A percentile compares a stretch with the other conserved stretches of the same genome.
Evolutionary conservation across 2,329 filamentous ascomycete genomes (phyloP).

Genomic region (Furcasterigmium furcatum): DNA sequence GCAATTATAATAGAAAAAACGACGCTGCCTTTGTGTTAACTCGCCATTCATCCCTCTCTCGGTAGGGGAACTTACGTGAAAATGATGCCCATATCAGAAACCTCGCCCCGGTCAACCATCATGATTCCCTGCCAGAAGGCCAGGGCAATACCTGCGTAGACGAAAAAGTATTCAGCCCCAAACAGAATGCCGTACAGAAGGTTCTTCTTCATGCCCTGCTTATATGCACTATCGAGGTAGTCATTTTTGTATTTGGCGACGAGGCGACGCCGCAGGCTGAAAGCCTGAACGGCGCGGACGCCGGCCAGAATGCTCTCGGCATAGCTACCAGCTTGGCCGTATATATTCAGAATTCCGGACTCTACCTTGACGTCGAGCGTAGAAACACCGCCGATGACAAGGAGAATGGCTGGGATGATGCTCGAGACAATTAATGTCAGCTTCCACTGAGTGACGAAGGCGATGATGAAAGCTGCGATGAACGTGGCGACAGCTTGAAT

Average conservation of each 20-base stretch:
- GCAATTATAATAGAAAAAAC: constrained; percentile 19
- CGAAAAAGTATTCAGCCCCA: constrained; percentile 6
- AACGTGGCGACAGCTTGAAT: constrained; percentile 29
- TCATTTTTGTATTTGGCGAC: constrained; percentile 8
- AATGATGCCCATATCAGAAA: constrained; percentile 6
- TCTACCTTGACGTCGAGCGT: constrained; percentile 18
- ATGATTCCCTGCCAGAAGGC: constrained; percentile 25
- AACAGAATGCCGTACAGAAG: constrained; percentile 6
- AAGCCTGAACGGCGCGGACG: constrained; percentile 11
- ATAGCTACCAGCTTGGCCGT: constrained; percentile 18
- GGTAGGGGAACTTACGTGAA: constrained; percentile 9
- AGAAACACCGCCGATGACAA: constrained; percentile 14
- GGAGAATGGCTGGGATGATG: constrained; percentile 4
- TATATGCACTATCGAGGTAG: constrained; percentile 9
- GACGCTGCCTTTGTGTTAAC: constrained; percentile 12
- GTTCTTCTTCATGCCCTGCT: constrained; percentile 7
- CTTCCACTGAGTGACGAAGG: constrained; percentile 33
- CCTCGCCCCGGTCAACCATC: constrained; percentile 23
- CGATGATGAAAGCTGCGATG: constrained; percentile 28
- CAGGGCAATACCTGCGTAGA: constrained; percentile 11
- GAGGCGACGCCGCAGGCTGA: constrained; percentile 5
- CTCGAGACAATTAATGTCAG: constrained; percentile 34
- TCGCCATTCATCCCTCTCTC: too few species aligned
- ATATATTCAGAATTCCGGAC: constrained; percentile 17
- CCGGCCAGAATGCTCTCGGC: constrained; percentile 18